These are phyloP conservation scores for Zygosaccharomyces pseudobailii DNA, from an alignment of 1,139 yeast genomes.

Conservation along the genomic window DNA sequence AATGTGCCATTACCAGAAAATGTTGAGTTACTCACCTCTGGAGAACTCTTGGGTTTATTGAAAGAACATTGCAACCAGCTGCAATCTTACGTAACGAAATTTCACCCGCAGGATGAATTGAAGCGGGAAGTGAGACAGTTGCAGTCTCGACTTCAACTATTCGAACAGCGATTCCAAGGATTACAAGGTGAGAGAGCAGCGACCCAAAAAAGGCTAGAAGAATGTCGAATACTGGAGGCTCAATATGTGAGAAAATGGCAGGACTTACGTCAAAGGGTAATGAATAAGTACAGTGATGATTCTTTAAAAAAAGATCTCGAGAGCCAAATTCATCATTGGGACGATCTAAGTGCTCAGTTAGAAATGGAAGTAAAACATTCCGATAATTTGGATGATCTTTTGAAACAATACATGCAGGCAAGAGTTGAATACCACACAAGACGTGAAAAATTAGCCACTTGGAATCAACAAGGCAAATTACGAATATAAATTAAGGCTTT, in stretches of 20 bases:
- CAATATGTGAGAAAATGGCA: conserved; percentile 29
- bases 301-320: conserved; percentile 21
- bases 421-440: conserved; percentile 25
- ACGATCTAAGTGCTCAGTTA: conserved; percentile 15
- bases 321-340: conserved; percentile 14
- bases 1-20: conserved; percentile 22
- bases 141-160: conserved; percentile 11
- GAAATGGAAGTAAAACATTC: conserved; percentile 11
- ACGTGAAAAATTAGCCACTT: conserved; percentile 27
- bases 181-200: conserved; percentile 16
- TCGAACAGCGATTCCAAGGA: conserved; percentile 17
- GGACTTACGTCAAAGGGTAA: conserved; percentile 18
- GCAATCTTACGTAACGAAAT: conserved; percentile 21
- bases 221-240: conserved; percentile 19
- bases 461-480: conserved; percentile 27
- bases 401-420: conserved; percentile 17
- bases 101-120: conserved; percentile 18
- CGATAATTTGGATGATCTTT: conserved; percentile 19
- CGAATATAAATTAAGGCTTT: conserved; percentile 7
- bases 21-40: conserved; percentile 22
- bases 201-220: conserved; percentile 16
- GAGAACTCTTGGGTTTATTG: conserved; percentile 21
- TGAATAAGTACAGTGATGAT: conserved; percentile 21
- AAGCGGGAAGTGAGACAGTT: conserved; percentile 8
- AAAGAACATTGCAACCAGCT: conserved; percentile 19